Evolutionary conservation across 163 green algal species (phyloP), one percentile per base, ranked within the genome.

Genomic region (Coccomyxa subellipsoidea): DNA sequence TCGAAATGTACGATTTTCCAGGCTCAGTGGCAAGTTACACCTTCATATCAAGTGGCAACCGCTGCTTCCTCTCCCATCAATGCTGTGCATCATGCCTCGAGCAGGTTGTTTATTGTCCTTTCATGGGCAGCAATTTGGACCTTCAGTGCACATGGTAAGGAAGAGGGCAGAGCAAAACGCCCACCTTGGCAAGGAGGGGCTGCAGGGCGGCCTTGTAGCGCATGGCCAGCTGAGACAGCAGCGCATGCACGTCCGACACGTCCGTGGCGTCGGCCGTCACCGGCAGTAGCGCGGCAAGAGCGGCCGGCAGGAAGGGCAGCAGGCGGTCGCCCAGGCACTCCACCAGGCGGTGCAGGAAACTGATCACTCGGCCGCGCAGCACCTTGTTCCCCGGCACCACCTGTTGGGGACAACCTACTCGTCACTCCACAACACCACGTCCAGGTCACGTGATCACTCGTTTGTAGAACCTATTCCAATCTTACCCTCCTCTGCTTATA

Each of bases 341-440:
- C 54, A 98, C 92, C 87, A 97, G 87, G 36, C 95, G 89, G 89
- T 98, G 94, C 38, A 97, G 77, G 38, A 94, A 93, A n/a, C 86
- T 91, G 39, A 97, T 93, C 87, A 96, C 93, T 71, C 94, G 90
- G 6, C 82, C 85, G 5, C 94, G 88, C 54, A 97, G 88, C 78
- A 88, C 78, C 83, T 90, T 92, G 84, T 91, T 86, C 69, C 69
- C 38, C 9, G 92, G 89, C 29, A 90, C 84, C 36, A 80, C 81
- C n/a, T 84, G 82, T 21, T 85, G 90, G 34, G n/a, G n/a, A n/a
- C n/a, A n/a, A n/a, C n/a, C n/a, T n/a, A n/a, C n/a, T n/a, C n/a
- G n/a, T n/a, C n/a, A n/a, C n/a, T n/a, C n/a, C n/a, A n/a, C n/a
- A n/a, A n/a, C n/a, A n/a, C n/a, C n/a, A n/a, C n/a, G n/a, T n/a